Percentiles rank a stretch among this genome's conserved stretches.
These are phyloP conservation scores for Cyphellophora europaea DNA, from an alignment of 2,329 filamentous ascomycete genomes.

Conservation along the genomic window DNA sequence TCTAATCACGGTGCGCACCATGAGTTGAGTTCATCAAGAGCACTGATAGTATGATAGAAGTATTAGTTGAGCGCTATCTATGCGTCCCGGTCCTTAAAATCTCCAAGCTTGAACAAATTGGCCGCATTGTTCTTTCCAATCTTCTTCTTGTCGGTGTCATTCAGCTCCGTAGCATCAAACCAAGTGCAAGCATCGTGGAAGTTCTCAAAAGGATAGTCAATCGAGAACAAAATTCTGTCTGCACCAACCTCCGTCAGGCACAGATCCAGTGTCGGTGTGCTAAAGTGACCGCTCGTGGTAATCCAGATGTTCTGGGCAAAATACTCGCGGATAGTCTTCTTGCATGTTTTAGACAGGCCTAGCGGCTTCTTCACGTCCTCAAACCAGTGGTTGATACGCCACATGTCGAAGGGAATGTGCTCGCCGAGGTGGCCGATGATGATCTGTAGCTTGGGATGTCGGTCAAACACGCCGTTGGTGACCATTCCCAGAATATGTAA, in stretches of 20 bases:
- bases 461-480: constrained; percentile 21
- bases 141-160: constrained; percentile 36
- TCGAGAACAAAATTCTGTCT: constrained; percentile 31
- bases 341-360: constrained; percentile 26
- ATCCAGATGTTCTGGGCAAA: constrained; percentile 34
- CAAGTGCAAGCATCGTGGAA: constrained; percentile 19
- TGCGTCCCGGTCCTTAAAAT: constrained; percentile 10
- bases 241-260: constrained; percentile 30
- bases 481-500: constrained; percentile 21
- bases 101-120: constrained; percentile 27
- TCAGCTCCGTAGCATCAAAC: constrained; percentile 26
- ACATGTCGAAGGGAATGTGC: constrained; percentile 34
- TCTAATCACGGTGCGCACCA: too few species aligned
- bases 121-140: constrained; percentile 45
- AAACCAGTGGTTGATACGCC: constrained; percentile 23
- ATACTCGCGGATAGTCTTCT: constrained; percentile 36
- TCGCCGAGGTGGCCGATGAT: constrained; percentile 21
- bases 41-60: too few species aligned
- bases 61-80: too few species aligned
- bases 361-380: constrained; percentile 21
- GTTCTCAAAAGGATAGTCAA: constrained; percentile 25
- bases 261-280: constrained; percentile 29
- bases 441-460: constrained; percentile 19
- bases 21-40: too few species aligned
- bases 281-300: constrained; percentile 32